Evolutionary conservation across 2,329 filamentous ascomycete species (phyloP).

Genomic region (Alternaria brassicicola): DNA sequence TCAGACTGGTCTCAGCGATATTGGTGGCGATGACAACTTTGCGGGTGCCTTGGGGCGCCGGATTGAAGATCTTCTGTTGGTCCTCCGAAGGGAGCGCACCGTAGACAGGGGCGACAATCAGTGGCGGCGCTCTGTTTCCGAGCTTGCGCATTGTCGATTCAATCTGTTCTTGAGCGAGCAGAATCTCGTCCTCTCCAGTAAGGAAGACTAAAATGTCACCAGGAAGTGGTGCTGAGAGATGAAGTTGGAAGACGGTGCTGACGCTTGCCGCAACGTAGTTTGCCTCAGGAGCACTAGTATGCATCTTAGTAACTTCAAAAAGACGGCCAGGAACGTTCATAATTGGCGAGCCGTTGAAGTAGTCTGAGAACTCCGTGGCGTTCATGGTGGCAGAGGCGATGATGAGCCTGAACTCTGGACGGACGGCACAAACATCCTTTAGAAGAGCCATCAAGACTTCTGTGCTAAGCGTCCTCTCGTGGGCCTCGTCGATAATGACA

Average conservation of each 20-base stretch:
- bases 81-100: slow-evolving; percentile 89
- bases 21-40: slow-evolving; percentile 96
- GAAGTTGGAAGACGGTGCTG: slow-evolving; percentile 93
- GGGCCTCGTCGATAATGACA: slow-evolving; percentile 96
- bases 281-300: slow-evolving; percentile 71
- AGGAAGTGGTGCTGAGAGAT: slow-evolving; percentile 70
- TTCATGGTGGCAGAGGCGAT: slow-evolving; percentile 55
- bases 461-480: slow-evolving; percentile 89
- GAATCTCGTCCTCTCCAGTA: slow-evolving; percentile 95
- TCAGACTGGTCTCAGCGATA: slow-evolving; percentile 94
- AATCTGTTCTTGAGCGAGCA: slow-evolving; percentile 81
- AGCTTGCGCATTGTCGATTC: slow-evolving; percentile 86
- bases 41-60: slow-evolving; percentile 78
- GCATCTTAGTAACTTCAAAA: neutral
- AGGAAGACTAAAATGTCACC: slow-evolving; percentile 95
- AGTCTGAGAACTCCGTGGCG: slow-evolving; percentile 56
- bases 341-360: slow-evolving; percentile 94
- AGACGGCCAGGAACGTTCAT: slow-evolving; percentile 60
- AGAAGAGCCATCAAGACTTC: slow-evolving; percentile 88
- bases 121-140: slow-evolving; percentile 80
- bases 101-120: slow-evolving; percentile 93
- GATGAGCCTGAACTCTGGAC: slow-evolving; percentile 85
- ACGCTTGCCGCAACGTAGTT: slow-evolving; percentile 92
- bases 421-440: slow-evolving; percentile 82
- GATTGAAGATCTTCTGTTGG: slow-evolving; percentile 93